Evolutionary conservation across 176 grass and related monocot species (phyloP).

Genomic region (Paspalum notatum): DNA sequence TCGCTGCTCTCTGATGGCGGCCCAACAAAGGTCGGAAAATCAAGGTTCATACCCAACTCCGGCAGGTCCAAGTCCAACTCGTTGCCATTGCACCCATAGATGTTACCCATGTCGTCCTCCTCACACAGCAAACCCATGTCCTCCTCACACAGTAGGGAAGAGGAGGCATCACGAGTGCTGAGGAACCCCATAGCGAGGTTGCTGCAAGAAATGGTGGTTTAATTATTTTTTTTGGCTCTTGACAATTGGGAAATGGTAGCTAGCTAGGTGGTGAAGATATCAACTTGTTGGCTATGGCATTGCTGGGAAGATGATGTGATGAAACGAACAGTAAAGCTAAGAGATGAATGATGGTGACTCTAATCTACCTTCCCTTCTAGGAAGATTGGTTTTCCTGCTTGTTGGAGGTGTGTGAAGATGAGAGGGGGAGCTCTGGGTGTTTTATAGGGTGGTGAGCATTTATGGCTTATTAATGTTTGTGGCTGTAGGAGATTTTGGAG

Average conservation of each 20-base stretch:
- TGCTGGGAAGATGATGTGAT: background rate
- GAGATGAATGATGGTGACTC: conserved; percentile 1
- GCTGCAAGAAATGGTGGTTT: conserved; percentile 33
- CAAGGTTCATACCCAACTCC: conserved; percentile 11
- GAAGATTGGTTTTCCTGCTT: background rate
- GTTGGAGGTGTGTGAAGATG: conserved; percentile 14
- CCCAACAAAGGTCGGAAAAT: conserved; percentile 16
- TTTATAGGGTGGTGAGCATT: conserved; percentile 21
- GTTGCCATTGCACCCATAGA: conserved; percentile 44
- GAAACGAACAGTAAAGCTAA: no score
- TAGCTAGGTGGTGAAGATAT: background rate
- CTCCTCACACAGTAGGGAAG: conserved; percentile 49
- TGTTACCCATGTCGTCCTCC: conserved; percentile 56
- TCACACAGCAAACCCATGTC: conserved; percentile 22
- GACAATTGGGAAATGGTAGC: conserved; percentile 25
- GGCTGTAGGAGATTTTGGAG: conserved; percentile 1
- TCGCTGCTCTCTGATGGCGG: conserved; percentile 55
- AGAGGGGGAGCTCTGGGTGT: conserved; percentile 17
- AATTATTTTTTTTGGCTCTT: background rate
- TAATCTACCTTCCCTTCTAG: conserved; percentile 28
- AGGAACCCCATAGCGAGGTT: conserved; percentile 32
- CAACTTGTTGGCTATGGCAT: conserved; percentile 8
- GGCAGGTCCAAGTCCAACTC: conserved; percentile 26
- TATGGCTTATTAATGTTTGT: background rate
- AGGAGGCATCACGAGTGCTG: conserved; percentile 30